A percentile compares a stretch with the other conserved stretches of the same genome.
Evolutionary conservation across 371 early-diverging fungal genomes (phyloP).

Genomic region (Sporodiniella umbellata): DNA sequence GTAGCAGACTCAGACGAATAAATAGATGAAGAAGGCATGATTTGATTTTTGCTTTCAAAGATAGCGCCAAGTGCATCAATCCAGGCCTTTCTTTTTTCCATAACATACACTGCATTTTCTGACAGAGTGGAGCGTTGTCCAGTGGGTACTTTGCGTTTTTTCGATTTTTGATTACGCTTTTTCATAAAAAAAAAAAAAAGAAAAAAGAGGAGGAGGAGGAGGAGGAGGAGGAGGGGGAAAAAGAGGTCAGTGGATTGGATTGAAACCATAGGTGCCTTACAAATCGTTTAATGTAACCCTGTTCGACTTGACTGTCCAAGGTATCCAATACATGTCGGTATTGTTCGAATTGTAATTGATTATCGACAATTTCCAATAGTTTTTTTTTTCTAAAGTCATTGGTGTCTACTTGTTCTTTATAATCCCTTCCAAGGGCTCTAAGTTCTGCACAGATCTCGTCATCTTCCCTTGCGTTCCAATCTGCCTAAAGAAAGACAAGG

Average conservation of each 20-base stretch:
- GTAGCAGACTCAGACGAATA: conserved; percentile 20
- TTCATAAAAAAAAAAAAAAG: no score
- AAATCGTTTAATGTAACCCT: conserved; percentile 79
- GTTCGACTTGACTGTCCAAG: conserved; percentile 82
- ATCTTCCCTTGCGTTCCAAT: conserved; percentile 72
- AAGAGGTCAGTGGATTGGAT: no score
- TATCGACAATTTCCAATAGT: conserved; percentile 65
- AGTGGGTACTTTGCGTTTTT: conserved; percentile 63
- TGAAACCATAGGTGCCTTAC: conserved; percentile 62
- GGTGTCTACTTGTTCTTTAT: conserved; percentile 65
- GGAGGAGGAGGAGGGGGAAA: background rate
- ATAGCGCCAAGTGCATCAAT: conserved; percentile 43
- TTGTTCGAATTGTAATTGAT: conserved; percentile 84
- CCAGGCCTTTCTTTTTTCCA: conserved; percentile 51
- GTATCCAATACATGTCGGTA: conserved; percentile 85
- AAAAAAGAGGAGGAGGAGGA: no score
- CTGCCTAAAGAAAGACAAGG: conserved; percentile 27
- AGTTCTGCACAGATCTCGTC: conserved; percentile 82
- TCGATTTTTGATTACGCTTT: conserved; percentile 70
- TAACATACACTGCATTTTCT: conserved; percentile 46
- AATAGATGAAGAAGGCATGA: conserved; percentile 63
- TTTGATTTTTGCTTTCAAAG: conserved; percentile 68
- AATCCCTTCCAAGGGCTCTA: conserved; percentile 62
- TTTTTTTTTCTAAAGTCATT: conserved; percentile 68
- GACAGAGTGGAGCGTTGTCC: conserved; percentile 50